Evolutionary conservation across 1,139 yeast species (phyloP).

Genomic region (Scheffersomyces lignicola): DNA sequence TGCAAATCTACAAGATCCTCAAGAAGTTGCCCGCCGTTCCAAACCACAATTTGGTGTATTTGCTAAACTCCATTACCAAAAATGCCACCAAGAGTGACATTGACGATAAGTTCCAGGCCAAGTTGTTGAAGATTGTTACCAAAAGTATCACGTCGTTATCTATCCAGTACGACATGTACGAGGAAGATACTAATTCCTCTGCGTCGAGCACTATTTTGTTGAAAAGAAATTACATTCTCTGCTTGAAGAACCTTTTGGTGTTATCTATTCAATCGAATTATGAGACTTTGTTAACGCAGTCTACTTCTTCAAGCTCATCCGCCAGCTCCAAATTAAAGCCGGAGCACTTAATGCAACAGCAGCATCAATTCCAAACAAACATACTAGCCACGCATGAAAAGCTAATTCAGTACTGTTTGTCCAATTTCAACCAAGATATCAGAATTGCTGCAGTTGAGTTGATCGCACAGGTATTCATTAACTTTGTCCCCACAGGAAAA

Average conservation of each 20-base stretch:
- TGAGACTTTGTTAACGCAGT: slow-evolving; percentile 35
- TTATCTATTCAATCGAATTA: slow-evolving; percentile 38
- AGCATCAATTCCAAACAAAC: slow-evolving; percentile 36
- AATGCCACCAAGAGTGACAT: slow-evolving; percentile 41
- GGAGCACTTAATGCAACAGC: slow-evolving; percentile 43
- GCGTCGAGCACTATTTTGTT: slow-evolving; percentile 22
- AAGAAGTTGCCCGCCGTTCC: slow-evolving; percentile 32
- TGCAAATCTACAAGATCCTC: slow-evolving; percentile 40
- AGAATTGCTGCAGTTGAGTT: slow-evolving; percentile 41
- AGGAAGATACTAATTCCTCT: slow-evolving; percentile 15
- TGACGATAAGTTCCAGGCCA: slow-evolving; percentile 42
- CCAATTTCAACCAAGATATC: slow-evolving; percentile 35
- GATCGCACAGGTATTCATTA: slow-evolving; percentile 34
- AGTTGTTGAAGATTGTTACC: slow-evolving; percentile 32
- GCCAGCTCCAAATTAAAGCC: slow-evolving; percentile 46
- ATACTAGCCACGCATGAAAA: slow-evolving; percentile 35
- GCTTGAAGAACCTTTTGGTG: slow-evolving; percentile 33
- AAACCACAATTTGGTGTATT: slow-evolving; percentile 30
- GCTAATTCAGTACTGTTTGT: slow-evolving; percentile 27
- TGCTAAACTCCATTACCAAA: slow-evolving; percentile 34
- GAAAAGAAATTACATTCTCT: slow-evolving; percentile 35
- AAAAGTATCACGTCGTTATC: slow-evolving; percentile 24
- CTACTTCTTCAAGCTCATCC: slow-evolving; percentile 30
- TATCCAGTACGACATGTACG: slow-evolving; percentile 19
- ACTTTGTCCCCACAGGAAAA: slow-evolving; percentile 42